Base-by-base conservation (phyloP, 306 rosid species). In the Medicago ruthenica region DNA sequence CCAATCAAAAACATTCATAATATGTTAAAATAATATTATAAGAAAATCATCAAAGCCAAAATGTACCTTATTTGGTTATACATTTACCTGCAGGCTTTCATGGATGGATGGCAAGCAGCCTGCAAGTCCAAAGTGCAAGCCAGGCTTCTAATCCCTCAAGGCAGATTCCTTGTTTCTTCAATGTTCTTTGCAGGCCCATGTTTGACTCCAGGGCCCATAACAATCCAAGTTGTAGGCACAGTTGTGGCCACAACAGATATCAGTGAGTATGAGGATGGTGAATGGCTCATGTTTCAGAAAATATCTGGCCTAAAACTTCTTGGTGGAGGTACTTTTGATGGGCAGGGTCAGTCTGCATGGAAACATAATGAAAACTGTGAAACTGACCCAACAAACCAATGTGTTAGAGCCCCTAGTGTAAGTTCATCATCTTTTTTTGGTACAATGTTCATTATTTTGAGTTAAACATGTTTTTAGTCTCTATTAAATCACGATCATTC, bases 311-410 rank as follows among this genome's bases (percentile, higher is more conserved):
- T 95, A 20, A 76, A 87, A 15, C 17, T 95, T n/a, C 50, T 85
- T 20, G 98, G 97, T 18, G 78, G 82, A 6, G 97, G 98, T n/a
- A 84, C 83, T 9, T 84, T 95, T 18, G 86, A 95, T 78, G 98
- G 93, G 1, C 89, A 76, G 70, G 98, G 85, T 8, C 40, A 55
- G 16, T 0, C 7, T 7, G 4, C 82, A 55, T 82, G 85, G 85
- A 0, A 34, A 22, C 5, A 18, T 2, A 0, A 47, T 48, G 14
- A 22, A 11, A 8, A 82, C 18, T 87, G 97, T 47, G 74, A 72
- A 14, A 5, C 41, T 15, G 44, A 77, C 66, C 53, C 72, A 2
- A 0, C n/a, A 21, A 1, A n/a, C 10, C 0, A 10, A 7, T 95
- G 97, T 61, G 55, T 34, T 8, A 87, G 86, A 61, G 75, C 83